phyloP scores from a whole-genome alignment of 768 basidiomycete species.

The Coprinellus aureogranulatus region DNA sequence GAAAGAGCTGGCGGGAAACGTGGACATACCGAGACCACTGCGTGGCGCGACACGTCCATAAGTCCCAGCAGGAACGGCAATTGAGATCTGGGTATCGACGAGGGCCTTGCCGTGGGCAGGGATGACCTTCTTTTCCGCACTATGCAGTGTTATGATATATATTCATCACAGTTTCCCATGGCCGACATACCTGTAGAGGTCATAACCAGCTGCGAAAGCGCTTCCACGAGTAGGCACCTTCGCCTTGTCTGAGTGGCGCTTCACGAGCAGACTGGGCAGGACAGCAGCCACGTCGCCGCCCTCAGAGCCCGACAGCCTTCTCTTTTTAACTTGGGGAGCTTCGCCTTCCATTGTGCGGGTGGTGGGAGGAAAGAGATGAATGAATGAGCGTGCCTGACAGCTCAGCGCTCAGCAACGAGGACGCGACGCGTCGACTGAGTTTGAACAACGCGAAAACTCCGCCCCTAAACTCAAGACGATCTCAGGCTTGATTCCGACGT shows the following conservation, averaged over 20 bases:
- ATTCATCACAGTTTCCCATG: conserved; percentile 4
- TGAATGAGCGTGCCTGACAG: conserved; percentile 4
- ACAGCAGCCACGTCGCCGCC: conserved; percentile 23
- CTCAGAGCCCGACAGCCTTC: conserved; percentile 50
- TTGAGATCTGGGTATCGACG: conserved; percentile 86
- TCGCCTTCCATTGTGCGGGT: conserved; percentile 18
- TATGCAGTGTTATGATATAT: conserved; percentile 26
- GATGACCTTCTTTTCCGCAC: conserved; percentile 80
- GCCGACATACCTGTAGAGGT: conserved; percentile 78
- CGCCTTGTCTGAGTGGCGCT: conserved; percentile 79
- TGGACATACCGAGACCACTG: conserved; percentile 80
- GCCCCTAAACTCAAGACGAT: too few species aligned
- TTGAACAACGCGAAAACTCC: conserved; percentile 36
- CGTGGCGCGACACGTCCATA: conserved; percentile 97
- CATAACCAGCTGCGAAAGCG: conserved; percentile 87
- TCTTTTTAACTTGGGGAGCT: conserved; percentile 50
- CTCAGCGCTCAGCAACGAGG: too few species aligned
- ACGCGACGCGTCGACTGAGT: conserved; percentile 35
- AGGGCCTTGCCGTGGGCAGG: conserved; percentile 91
- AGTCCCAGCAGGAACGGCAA: conserved; percentile 89
- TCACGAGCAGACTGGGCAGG: conserved; percentile 69
- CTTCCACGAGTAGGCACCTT: conserved; percentile 86
- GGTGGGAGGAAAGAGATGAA: conserved; percentile 3
- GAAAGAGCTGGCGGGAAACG: not conserved
- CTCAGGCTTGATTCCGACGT: too few species aligned